Base-by-base conservation (phyloP, 495 filamentous ascomycete species). In the Podospora comata region DNA sequence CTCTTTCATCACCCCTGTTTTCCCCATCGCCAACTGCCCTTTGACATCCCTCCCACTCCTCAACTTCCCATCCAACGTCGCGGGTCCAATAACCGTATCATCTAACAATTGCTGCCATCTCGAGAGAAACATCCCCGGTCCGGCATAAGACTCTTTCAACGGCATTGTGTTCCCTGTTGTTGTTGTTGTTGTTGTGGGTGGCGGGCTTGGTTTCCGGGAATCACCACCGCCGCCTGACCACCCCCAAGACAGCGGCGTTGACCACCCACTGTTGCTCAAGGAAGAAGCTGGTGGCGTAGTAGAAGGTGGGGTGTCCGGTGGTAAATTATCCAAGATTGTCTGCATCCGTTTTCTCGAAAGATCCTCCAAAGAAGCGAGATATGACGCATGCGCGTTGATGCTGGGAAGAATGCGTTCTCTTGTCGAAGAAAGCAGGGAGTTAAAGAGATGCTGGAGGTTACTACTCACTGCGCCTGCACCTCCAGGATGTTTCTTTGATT, bases 101-200 rank as follows among this genome's bases (percentile, higher is more conserved):
- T 91, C 85, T 27, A 91, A 79, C 7, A 90, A 77, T 19, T 81
- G 71, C 73, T 90, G 85, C 89, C 89, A 91, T 54, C 85, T 81
- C 0, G 82, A 78, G 55, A 90, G 81, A 71, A 86, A 91, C 61
- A 86, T 84, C 0, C 89, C 89, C 11, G 89, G 89, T 0, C 88
- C 88, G 11, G 79, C 76, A 59, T 76, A 54, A 48, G 60, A 65
- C 65, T 48, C 13, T 16, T 48, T 48, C 15, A 48, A 5, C 2
- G 39, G 2, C 2, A 48, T 16, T 13, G 39, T 11, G 2, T 48
- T 60, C 67, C 60, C 28, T 23, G 20, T 23, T 23, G 23, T 23
- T 23, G 23, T 23, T 23, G 23, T 23, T 23, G 23, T 23, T 18
- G 39, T 30, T 16, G 39, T 30, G 6, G 39, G 26, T 7, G 59